phyloP scores from a whole-genome alignment of 148 eudicot genomes.

The Camellia granthamiana region DNA sequence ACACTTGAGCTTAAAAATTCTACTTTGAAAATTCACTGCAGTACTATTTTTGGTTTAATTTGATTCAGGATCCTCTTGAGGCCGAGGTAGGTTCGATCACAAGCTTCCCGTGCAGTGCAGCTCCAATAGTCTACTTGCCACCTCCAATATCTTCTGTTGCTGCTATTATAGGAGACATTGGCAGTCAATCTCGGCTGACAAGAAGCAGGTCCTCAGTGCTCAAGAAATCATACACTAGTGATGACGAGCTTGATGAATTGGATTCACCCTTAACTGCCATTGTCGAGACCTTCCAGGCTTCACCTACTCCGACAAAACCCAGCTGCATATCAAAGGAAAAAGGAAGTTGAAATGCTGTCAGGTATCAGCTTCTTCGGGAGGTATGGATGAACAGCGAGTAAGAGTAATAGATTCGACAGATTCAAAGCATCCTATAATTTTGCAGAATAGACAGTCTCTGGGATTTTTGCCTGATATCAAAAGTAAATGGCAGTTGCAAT shows the following conservation, averaged over 20 bases:
- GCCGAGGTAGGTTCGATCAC: constrained; percentile 37
- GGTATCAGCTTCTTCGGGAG: constrained; percentile 76
- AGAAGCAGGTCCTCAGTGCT: constrained; percentile 59
- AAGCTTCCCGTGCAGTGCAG: constrained; percentile 59
- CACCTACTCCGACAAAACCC: constrained; percentile 28
- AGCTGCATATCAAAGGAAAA: constrained; percentile 26
- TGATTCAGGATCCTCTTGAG: constrained; percentile 44
- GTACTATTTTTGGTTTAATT: background rate
- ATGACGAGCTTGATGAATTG: constrained; percentile 76
- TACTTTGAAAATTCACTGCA: background rate
- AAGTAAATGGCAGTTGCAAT: background rate
- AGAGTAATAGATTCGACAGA: background rate
- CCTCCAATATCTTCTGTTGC: constrained; percentile 54
- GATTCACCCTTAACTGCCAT: constrained; percentile 62
- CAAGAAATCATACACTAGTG: constrained; percentile 82
- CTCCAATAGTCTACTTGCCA: constrained; percentile 52
- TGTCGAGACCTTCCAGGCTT: constrained; percentile 17
- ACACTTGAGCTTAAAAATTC: background rate
- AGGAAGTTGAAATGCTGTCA: constrained; percentile 29
- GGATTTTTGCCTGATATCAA: background rate
- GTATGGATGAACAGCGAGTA: constrained; percentile 12
- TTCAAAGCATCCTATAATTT: background rate
- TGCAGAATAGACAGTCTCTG: background rate
- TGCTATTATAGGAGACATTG: constrained; percentile 36
- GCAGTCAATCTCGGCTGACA: constrained; percentile 44